A percentile compares a stretch with the other conserved stretches of the same genome.
Evolutionary conservation across 441 rosid species (phyloP).

Genomic region (Syzygium malaccense): DNA sequence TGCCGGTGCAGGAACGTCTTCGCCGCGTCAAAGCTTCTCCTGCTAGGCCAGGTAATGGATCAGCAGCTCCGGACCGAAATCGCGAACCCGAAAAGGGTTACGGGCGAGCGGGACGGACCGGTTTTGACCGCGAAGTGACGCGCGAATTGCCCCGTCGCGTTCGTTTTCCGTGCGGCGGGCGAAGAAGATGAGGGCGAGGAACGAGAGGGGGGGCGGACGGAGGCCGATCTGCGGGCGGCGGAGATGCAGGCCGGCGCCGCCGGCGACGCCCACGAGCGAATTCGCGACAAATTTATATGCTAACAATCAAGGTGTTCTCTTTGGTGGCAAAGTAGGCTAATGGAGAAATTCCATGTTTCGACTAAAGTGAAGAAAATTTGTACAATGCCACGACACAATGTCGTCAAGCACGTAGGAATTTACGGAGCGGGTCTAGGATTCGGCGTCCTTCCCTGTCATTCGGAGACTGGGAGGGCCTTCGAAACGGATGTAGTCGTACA

Average conservation of each 20-base stretch:
- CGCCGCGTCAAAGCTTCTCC: constrained; percentile 33
- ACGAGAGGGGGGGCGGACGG: constrained; percentile 50
- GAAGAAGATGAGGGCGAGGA: constrained; percentile 42
- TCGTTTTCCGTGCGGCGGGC: constrained; percentile 9
- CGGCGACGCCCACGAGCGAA: constrained; percentile 31
- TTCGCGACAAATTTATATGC: background rate
- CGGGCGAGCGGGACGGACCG: constrained; percentile 19
- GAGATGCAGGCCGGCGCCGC: constrained; percentile 59
- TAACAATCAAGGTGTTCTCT: background rate
- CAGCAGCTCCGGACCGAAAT: constrained; percentile 24
- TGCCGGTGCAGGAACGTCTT: constrained; percentile 36
- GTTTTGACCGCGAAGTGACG: background rate
- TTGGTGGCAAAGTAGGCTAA: background rate
- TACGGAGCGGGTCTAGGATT: background rate
- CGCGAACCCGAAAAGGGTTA: constrained; percentile 36
- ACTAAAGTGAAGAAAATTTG: background rate
- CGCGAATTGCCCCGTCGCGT: background rate
- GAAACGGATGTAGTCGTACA: background rate
- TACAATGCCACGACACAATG: background rate
- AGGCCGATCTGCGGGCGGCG: constrained; percentile 31
- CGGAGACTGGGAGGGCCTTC: background rate
- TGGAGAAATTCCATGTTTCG: background rate
- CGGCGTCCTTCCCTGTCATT: background rate
- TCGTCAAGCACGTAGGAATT: background rate
- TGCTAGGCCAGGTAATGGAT: constrained; percentile 30